A percentile compares a stretch with the other conserved stretches of the same genome.
Evolutionary conservation across 768 basidiomycete species (phyloP).

Genomic region (Steccherinum ochraceum): DNA sequence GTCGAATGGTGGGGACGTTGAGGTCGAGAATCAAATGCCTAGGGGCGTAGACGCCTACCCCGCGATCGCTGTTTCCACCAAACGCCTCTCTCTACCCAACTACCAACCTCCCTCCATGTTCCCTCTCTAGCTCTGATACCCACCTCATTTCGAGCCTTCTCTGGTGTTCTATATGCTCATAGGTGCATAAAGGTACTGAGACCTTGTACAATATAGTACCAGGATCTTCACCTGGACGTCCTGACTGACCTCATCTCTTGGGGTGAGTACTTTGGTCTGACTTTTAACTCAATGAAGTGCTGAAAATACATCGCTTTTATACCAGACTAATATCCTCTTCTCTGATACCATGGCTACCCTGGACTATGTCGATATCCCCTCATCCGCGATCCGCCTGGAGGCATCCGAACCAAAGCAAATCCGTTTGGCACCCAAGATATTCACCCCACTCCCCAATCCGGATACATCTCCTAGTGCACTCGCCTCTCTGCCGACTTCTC

Average conservation of each 20-base stretch:
- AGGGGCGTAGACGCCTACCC: not conserved
- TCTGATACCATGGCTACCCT: constrained; percentile 35
- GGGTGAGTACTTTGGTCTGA: too few relatives aligned
- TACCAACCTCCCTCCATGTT: not conserved
- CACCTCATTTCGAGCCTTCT: too few relatives aligned
- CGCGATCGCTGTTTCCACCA: too few relatives aligned
- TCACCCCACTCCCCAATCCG: constrained; percentile 21
- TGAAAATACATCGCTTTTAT: too few relatives aligned
- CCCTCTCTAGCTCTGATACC: too few relatives aligned
- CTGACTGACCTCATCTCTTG: too few relatives aligned
- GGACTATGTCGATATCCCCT: constrained; percentile 41
- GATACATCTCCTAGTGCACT: constrained; percentile 10
- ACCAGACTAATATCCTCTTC: too few relatives aligned
- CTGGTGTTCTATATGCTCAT: too few relatives aligned
- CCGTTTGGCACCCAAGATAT: constrained; percentile 18
- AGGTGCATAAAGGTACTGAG: too few relatives aligned
- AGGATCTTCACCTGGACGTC: too few relatives aligned
- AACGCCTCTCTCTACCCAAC: not conserved
- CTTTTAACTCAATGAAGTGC: too few relatives aligned
- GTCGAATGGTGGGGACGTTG: not conserved
- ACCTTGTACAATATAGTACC: too few relatives aligned
- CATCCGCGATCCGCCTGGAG: constrained; percentile 30
- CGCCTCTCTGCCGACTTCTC: constrained; percentile 5
- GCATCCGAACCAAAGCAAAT: constrained; percentile 16
- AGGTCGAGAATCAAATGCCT: not conserved